phyloP scores from a whole-genome alignment of 495 filamentous ascomycete species.

The Emericellopsis terricola region DNA sequence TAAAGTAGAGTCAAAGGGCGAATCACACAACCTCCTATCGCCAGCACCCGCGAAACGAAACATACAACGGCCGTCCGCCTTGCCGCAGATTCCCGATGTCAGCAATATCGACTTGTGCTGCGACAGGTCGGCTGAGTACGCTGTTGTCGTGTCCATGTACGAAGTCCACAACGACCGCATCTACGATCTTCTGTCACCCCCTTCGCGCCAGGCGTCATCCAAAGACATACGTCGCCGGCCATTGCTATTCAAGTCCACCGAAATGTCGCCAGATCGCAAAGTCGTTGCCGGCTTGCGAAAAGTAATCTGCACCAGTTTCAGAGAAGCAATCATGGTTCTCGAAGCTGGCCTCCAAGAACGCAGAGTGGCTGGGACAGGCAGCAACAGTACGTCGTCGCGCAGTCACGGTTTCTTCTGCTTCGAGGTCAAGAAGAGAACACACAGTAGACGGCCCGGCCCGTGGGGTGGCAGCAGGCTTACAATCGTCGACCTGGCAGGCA shows the following conservation, averaged over 20 bases:
- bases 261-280: slow-evolving; percentile 68
- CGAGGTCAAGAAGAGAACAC: slow-evolving; percentile 71
- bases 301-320: slow-evolving; percentile 66
- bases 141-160: slow-evolving; percentile 89
- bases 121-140: slow-evolving; percentile 64
- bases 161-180: slow-evolving; percentile 98
- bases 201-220: slow-evolving; percentile 23
- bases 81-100: slow-evolving; percentile 61
- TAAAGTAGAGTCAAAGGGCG: slow-evolving; percentile 24
- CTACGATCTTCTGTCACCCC: slow-evolving; percentile 67
- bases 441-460: slow-evolving; percentile 21
- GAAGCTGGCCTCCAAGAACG: slow-evolving; percentile 81
- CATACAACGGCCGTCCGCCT: slow-evolving; percentile 40
- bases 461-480: slow-evolving; percentile 76
- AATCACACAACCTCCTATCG: slow-evolving; percentile 15
- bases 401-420: slow-evolving; percentile 95
- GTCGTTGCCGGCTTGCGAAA: slow-evolving; percentile 84
- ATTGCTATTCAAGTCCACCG: slow-evolving; percentile 75
- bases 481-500: slow-evolving; percentile 86
- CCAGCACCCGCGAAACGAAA: slow-evolving; percentile 33
- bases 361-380: slow-evolving; percentile 74
- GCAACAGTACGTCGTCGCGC: slow-evolving; percentile 72
- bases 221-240: slow-evolving; percentile 59
- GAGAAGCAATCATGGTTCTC: slow-evolving; percentile 78
- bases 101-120: slow-evolving; percentile 45